These are phyloP conservation scores for Eucalyptus decipiens DNA, from an alignment of 345 rosid species.

Conservation along the genomic window DNA sequence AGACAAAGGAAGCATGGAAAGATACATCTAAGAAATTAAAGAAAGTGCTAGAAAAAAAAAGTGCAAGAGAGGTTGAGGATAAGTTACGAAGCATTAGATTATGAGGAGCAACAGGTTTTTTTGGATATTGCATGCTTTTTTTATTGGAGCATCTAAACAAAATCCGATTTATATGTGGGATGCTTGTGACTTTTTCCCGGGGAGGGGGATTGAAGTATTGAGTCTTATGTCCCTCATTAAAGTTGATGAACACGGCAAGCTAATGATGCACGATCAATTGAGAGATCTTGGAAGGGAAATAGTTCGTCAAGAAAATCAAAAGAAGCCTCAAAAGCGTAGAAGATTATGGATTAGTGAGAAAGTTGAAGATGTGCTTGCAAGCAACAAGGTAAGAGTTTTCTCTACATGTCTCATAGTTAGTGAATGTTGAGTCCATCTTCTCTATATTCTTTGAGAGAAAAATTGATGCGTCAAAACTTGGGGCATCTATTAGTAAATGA, in stretches of 20 bases:
- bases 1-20: background rate
- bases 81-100: background rate
- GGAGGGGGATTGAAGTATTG: background rate
- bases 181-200: background rate
- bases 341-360: background rate
- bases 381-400: background rate
- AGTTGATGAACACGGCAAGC: background rate
- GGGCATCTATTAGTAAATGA: background rate
- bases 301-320: background rate
- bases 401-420: background rate
- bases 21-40: background rate
- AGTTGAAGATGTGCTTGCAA: background rate
- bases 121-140: background rate
- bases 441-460: background rate
- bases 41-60: background rate
- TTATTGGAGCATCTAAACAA: background rate
- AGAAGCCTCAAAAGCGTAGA: background rate
- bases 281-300: background rate
- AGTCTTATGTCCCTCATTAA: background rate
- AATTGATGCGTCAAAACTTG: background rate
- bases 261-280: background rate
- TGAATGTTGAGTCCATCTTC: background rate
- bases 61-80: background rate
- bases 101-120: background rate
- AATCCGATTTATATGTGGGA: background rate